These are phyloP conservation scores for Xylariaceae sp. DNA, from an alignment of 2,329 filamentous ascomycete species.

Conservation along the genomic window DNA sequence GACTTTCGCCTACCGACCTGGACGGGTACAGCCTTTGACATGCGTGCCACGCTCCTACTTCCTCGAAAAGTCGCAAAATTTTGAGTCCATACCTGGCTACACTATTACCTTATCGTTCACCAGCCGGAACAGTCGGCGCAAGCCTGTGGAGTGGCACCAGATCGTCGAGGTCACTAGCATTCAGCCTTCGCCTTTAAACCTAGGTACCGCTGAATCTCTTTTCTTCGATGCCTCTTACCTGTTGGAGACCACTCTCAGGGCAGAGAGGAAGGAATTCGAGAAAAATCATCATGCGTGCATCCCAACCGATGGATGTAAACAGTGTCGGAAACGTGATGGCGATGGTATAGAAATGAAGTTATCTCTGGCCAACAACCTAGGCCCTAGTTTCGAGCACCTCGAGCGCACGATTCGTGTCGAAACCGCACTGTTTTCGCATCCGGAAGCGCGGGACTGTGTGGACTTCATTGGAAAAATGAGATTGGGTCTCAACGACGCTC, in stretches of 20 bases:
- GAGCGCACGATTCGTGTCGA: constrained; percentile 38
- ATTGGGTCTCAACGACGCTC: constrained; percentile 29
- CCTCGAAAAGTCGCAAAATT: constrained; percentile 39
- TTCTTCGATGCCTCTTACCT: constrained; percentile 41
- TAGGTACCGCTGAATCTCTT: constrained; percentile 41
- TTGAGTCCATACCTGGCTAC: constrained; percentile 47
- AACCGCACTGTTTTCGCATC: constrained; percentile 41
- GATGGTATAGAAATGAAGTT: constrained; percentile 43
- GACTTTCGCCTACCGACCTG: constrained; percentile 36
- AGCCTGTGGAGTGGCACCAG: constrained; percentile 33
- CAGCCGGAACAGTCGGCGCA: constrained; percentile 34
- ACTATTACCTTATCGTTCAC: constrained; percentile 41
- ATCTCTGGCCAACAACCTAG: constrained; percentile 45
- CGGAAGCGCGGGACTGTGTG: constrained; percentile 38
- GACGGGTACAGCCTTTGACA: constrained; percentile 39
- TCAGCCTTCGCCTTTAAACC: constrained; percentile 44
- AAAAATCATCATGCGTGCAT: constrained; percentile 33
- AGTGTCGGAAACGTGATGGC: constrained; percentile 37
- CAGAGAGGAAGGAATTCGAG: constrained; percentile 37
- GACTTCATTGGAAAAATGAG: constrained; percentile 39
- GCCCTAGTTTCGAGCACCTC: constrained; percentile 42
- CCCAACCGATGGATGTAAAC: constrained; percentile 31
- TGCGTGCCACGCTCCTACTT: constrained; percentile 44
- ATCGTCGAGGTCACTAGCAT: constrained; percentile 40
- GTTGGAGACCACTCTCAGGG: constrained; percentile 36